phyloP scores from a whole-genome alignment of 805 yeast species.

The Lipomyces mesembrius region DNA sequence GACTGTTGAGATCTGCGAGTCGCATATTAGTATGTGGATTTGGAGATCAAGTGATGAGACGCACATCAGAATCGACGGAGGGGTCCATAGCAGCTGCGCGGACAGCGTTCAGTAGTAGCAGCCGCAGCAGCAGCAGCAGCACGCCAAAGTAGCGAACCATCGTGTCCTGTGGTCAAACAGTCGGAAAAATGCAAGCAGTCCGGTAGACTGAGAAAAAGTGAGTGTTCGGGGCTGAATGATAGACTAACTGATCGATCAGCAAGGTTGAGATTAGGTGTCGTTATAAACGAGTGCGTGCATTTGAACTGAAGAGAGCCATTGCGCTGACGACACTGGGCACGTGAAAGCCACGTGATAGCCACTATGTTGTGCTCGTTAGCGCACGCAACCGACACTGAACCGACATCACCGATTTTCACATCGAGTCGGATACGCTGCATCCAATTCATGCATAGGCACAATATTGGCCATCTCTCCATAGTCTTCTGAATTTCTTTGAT shows the following conservation, averaged over 20 bases:
- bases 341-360: background rate
- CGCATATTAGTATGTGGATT: background rate
- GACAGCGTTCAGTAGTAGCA: background rate
- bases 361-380: background rate
- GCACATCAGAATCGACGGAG: background rate
- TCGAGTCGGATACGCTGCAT: too few species aligned
- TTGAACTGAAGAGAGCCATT: background rate
- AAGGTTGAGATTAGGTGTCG: too few species aligned
- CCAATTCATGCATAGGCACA: too few species aligned
- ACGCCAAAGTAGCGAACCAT: background rate
- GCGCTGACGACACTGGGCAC: background rate
- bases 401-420: too few species aligned
- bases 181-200: background rate
- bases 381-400: too few species aligned
- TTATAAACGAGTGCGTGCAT: too few species aligned
- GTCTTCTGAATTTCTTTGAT: too few species aligned
- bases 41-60: slow-evolving; percentile 1
- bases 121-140: background rate
- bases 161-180: background rate
- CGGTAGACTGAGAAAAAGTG: background rate
- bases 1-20: background rate
- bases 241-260: too few species aligned
- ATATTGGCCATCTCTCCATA: too few species aligned
- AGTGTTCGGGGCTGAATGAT: background rate
- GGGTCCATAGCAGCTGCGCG: background rate